Base-by-base conservation (phyloP, 2,329 filamentous ascomycete genomes). In the Verticillium isaacii region DNA sequence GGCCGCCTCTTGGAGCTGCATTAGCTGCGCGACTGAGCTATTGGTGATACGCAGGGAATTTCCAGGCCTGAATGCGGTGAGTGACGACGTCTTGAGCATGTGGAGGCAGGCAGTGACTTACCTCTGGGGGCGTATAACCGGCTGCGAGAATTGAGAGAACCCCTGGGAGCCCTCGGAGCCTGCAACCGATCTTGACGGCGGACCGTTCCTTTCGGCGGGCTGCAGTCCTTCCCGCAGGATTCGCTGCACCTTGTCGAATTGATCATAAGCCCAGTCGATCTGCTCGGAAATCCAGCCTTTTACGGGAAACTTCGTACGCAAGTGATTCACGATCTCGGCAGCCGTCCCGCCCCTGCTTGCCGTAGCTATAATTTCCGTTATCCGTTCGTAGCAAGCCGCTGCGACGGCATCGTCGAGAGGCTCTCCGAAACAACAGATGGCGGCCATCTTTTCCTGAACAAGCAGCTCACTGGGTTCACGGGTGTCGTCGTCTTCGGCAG, bases 381-480 rank as follows among this genome's bases (percentile, higher is more conserved):
- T 58, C 17, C 61, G 56, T 19, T 60, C 45, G 2, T 39, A 39
- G 19, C 61, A 60, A 14, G 32, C 6, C n/a, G 57, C 32, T 8
- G 58, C 34, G 25, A 58, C 50, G 23, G 2, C 15, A 8, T 45
- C 14, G 7, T 39, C 14, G 2, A 50, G 36, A 12, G 37, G 57
- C 9, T 58, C 14, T 5, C 62, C 58, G 15, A 61, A 17, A 19
- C 62, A 59, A 5, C 65, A 60, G 3, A 58, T 58, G 3, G 17
- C 57, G 5, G 37, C 15, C 57, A 58, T 50, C 1, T 58, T 45
- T 9, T 45, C 37, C 29, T n/a, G 23, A 36, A 29, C 11, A 78
- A 77, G 7, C 71, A 66, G 3, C 65, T 62, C 19, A 70, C 71
- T 32, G 75, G 68, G 12, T 68, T 59, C 2, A 65, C 60, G 45